These are phyloP conservation scores for Talaromyces verruculosus DNA, from an alignment of 2,329 filamentous ascomycete genomes.

Conservation along the genomic window DNA sequence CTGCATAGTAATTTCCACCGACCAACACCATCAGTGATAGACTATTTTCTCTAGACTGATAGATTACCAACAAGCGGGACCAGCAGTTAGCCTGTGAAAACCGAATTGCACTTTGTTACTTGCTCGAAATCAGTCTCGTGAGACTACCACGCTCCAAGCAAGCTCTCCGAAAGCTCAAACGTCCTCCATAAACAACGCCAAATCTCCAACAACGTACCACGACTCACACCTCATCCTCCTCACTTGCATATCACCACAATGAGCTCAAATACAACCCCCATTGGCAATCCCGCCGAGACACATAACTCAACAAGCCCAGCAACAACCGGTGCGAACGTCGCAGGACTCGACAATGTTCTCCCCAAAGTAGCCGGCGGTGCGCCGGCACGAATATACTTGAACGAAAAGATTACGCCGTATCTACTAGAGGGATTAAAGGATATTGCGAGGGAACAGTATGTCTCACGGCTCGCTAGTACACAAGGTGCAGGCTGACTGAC, in stretches of 20 bases:
- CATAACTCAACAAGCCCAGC: constrained; percentile 10
- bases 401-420: constrained; percentile 66
- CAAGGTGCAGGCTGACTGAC: background rate
- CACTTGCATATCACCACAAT: background rate
- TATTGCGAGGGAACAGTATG: constrained; percentile 69
- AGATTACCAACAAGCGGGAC: background rate
- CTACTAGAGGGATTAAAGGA: constrained; percentile 74
- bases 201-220: background rate
- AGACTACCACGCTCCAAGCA: background rate
- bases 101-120: background rate
- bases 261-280: constrained; percentile 19
- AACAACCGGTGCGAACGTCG: background rate
- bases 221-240: background rate
- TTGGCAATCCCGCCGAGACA: constrained; percentile 10
- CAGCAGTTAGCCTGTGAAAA: background rate
- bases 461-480: constrained; percentile 26
- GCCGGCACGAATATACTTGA: constrained; percentile 68
- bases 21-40: background rate
- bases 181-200: background rate
- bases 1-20: background rate
- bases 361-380: constrained; percentile 57
- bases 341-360: constrained; percentile 8
- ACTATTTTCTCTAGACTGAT: background rate
- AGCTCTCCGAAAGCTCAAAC: background rate
- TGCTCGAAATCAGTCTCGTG: background rate